Evolutionary conservation across 2,329 filamentous ascomycete species (phyloP), one percentile per base, ranked within the genome.

Genomic region (Aspergillus floridensis): DNA sequence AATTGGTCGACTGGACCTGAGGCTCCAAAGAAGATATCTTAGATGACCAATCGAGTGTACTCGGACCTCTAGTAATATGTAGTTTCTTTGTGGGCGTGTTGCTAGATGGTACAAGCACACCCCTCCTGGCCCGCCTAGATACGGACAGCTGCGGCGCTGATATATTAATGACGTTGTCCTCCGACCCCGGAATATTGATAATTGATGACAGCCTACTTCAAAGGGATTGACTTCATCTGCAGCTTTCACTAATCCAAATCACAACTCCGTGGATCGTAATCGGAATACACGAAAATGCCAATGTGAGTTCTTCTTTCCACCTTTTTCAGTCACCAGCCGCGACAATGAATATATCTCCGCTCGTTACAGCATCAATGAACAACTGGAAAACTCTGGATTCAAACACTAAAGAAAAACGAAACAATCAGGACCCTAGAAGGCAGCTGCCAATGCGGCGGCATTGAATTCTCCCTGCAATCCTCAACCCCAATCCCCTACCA

Each of bases 401-500:
- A 48, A 35, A 48, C 32, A 55, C 51, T 66, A 57, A 67, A 56
- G 56, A 67, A 56, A 11, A 44, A 52, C 16, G 22, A 22, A 50
- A 21, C 31, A 22, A n/a, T 59, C 58, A 81, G 79, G 74, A 76
- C 75, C 65, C 76, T 81, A 7, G 68, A 80, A 60, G 80, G 80
- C 65, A 80, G 78, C 66, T 82, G 79, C 70, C 80, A 81, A 65
- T 81, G 79, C 63, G 79, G 80, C 54, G 69, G 71, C 41, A 70
- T 81, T n/a, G 73, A 80, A 68, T 82, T 81, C 63, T 73, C 71
- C 4, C 68, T 81, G 7, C 65, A 80, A 55, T 81, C 78, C 2
- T 71, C 77, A 35, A 81, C 79, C 0, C 79, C 79, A 0, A 77
- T 80, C 0, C 80, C 79, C 0, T 82, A 80, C 59, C 79, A 81